These are phyloP conservation scores for Apiotrichum veenhuisii DNA, from an alignment of 1,284 basidiomycete genomes.

Conservation along the genomic window DNA sequence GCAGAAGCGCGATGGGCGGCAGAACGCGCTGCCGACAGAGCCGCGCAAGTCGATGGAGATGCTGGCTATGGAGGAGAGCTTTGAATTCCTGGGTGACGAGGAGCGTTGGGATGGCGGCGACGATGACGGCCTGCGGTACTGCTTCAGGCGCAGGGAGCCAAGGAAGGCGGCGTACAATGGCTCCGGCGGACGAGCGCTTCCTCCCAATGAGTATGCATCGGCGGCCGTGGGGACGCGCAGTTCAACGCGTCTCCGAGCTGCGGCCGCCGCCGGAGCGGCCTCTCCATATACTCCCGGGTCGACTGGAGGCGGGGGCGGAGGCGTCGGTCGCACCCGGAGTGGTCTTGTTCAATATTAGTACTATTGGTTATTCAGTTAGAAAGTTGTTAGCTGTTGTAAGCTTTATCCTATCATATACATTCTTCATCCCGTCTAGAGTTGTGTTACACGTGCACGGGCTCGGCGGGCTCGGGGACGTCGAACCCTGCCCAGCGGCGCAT, in stretches of 20 bases:
- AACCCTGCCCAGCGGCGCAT: constrained; percentile 59
- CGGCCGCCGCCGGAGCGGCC: no score
- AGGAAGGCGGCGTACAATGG: no score
- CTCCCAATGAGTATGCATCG: neutral
- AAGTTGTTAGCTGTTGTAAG: neutral
- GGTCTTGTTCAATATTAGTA: neutral
- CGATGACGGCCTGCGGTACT: no score
- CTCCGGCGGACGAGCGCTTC: neutral
- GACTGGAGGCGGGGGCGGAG: neutral
- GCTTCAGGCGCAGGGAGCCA: neutral
- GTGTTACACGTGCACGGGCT: neutral
- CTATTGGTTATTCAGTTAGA: neutral
- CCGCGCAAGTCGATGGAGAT: neutral
- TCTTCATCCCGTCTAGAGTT: neutral
- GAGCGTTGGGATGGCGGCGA: neutral
- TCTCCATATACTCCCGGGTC: neutral
- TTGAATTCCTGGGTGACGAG: neutral
- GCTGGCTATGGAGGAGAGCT: neutral
- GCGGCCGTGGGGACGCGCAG: no score
- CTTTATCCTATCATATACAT: neutral
- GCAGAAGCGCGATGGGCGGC: neutral
- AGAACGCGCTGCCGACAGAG: neutral
- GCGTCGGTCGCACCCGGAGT: neutral
- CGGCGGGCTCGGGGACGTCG: constrained; percentile 1
- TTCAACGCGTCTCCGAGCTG: no score